A percentile compares a stretch with the other conserved stretches of the same genome.
Evolutionary conservation across 2,329 filamentous ascomycete genomes (phyloP).

Genomic region (Neofusicoccum kwambonambiense): DNA sequence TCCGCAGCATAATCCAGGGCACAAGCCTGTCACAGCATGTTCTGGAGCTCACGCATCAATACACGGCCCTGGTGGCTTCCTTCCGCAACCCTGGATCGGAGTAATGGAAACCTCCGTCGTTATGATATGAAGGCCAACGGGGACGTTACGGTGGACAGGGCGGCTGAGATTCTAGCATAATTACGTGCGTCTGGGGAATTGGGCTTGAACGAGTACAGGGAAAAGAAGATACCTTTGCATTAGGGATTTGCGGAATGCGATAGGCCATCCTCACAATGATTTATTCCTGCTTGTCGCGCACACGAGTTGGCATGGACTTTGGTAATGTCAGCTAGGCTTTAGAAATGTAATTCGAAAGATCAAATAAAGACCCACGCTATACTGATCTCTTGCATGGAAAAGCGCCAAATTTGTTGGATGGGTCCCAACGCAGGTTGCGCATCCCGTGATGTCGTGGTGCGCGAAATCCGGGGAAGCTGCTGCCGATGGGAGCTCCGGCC

Average conservation of each 20-base stretch:
- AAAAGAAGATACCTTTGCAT: slow-evolving; percentile 19
- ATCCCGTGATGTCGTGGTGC: not conserved
- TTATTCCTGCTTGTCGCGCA: not conserved
- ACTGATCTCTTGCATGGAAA: too few relatives aligned
- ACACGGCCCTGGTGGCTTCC: slow-evolving; percentile 88
- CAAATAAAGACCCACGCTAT: not conserved
- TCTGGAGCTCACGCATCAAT: slow-evolving; percentile 91
- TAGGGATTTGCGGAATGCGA: not conserved
- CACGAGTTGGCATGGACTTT: not conserved
- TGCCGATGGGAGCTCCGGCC: slow-evolving; percentile 9
- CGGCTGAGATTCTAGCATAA: not conserved
- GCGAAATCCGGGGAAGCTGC: slow-evolving; percentile 5
- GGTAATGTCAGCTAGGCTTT: not conserved
- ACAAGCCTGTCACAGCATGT: slow-evolving; percentile 92
- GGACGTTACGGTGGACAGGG: not conserved
- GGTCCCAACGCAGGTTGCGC: not conserved
- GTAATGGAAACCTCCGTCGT: not conserved
- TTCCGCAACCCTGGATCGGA: slow-evolving; percentile 94
- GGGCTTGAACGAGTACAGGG: slow-evolving; percentile 1
- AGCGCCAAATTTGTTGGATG: not conserved
- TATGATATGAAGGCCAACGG: not conserved
- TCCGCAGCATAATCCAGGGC: slow-evolving; percentile 94
- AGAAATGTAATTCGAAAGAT: not conserved
- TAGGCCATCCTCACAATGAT: not conserved
- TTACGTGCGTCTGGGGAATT: slow-evolving; percentile 2